A percentile compares a stretch with the other conserved stretches of the same genome.
These are phyloP conservation scores for Triglochin maritima DNA, from an alignment of 106 monocot genomes.

Conservation along the genomic window DNA sequence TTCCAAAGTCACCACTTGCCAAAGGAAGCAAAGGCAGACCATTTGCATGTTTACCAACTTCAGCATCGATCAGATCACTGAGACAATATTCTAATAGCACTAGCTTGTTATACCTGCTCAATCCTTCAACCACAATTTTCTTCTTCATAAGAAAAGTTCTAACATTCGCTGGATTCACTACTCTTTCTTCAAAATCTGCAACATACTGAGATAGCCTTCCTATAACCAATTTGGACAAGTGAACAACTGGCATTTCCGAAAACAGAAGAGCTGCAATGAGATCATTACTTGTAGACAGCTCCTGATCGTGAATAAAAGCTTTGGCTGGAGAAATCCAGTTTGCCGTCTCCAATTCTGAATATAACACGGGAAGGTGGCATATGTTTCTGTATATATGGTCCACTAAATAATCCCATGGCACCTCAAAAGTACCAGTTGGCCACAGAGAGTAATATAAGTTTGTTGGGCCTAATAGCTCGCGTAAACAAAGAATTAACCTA, in stretches of 20 bases:
- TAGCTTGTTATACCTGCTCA: conserved; percentile 46
- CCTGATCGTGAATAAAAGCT: conserved; percentile 61
- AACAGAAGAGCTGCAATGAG: conserved; percentile 55
- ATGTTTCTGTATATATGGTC: conserved; percentile 44
- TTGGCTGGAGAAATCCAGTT: conserved; percentile 75
- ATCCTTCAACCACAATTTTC: conserved; percentile 13
- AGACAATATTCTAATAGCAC: conserved; percentile 84
- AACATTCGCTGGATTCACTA: conserved; percentile 61
- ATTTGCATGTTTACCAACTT: conserved; percentile 42
- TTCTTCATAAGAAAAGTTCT: conserved; percentile 49
- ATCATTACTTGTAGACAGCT: conserved; percentile 29
- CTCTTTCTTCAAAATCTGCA: conserved; percentile 22
- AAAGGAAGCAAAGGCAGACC: conserved; percentile 83
- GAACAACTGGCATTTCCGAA: conserved; percentile 68
- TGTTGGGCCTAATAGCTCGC: conserved; percentile 41
- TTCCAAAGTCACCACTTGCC: conserved; percentile 69
- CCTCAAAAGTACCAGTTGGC: conserved; percentile 79
- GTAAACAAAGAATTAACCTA: conserved; percentile 53
- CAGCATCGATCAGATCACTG: conserved; percentile 44
- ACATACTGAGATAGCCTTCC: conserved; percentile 47
- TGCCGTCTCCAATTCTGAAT: conserved; percentile 50
- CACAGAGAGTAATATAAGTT: conserved; percentile 70
- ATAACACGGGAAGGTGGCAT: conserved; percentile 41
- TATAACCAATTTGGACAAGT: conserved; percentile 34
- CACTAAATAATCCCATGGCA: conserved; percentile 75